These are phyloP conservation scores for Eutypa lata DNA, from an alignment of 2,329 filamentous ascomycete genomes.

Conservation along the genomic window DNA sequence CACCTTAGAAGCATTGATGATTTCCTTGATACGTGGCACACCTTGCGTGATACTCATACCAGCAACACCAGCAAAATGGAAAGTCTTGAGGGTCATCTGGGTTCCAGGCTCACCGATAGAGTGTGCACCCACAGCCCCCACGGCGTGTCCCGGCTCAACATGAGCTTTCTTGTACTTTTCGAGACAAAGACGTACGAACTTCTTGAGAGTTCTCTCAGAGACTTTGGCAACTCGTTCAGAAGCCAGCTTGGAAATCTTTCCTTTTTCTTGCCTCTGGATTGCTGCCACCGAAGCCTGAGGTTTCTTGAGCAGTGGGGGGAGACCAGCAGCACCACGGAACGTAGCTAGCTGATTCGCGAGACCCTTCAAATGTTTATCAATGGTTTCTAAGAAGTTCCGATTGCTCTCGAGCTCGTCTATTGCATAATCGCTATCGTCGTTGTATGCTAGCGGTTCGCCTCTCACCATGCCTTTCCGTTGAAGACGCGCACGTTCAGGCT, in stretches of 20 bases:
- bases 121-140: conserved; percentile 93
- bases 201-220: conserved; percentile 66
- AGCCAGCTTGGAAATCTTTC: conserved; percentile 18
- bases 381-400: conserved; percentile 75
- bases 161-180: conserved; percentile 88
- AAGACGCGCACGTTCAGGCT: conserved; percentile 64
- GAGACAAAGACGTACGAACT: conserved; percentile 79
- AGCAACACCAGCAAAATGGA: conserved; percentile 99
- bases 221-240: conserved; percentile 77
- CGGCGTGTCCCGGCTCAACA: conserved; percentile 91
- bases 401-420: conserved; percentile 81
- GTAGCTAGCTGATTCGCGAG: conserved; percentile 59
- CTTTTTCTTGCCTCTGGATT: conserved; percentile 28
- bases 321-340: conserved; percentile 48
- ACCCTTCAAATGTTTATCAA: conserved; percentile 68
- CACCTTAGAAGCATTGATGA: conserved; percentile 93
- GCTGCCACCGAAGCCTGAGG: conserved; percentile 18
- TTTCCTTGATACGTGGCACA: conserved; percentile 99
- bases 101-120: conserved; percentile 98
- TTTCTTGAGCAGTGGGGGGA: conserved; percentile 36
- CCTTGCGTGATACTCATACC: conserved; percentile 99
- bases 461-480: conserved; percentile 59
- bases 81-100: conserved; percentile 98
- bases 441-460: conserved; percentile 62
- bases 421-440: conserved; percentile 64